Evolutionary conservation across 2,329 filamentous ascomycete genomes (phyloP).

Genomic region (Nemania sp.): DNA sequence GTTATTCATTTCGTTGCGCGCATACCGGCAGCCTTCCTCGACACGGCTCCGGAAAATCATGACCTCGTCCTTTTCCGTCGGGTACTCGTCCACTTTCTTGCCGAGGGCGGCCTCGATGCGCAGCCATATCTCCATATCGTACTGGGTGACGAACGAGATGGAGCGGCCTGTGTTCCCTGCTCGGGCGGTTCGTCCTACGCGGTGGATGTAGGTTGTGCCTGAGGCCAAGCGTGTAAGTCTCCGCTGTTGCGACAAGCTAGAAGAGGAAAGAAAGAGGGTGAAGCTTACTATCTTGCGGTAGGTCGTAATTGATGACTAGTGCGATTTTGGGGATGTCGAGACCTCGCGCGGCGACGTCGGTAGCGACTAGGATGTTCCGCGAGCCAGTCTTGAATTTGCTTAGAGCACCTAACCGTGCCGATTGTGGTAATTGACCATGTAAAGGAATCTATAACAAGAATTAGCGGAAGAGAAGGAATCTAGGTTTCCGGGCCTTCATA

Average conservation of each 20-base stretch:
- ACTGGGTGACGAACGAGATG: conserved; percentile 85
- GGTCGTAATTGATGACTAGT: conserved; percentile 79
- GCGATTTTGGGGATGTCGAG: conserved; percentile 94
- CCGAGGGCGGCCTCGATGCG: conserved; percentile 86
- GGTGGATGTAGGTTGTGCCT: conserved; percentile 68
- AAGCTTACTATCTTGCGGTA: conserved; percentile 25
- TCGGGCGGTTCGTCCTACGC: conserved; percentile 88
- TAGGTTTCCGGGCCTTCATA: not conserved
- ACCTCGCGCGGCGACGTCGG: conserved; percentile 81
- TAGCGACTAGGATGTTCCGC: conserved; percentile 90
- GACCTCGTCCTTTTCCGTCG: conserved; percentile 82
- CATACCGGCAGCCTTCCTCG: conserved; percentile 84
- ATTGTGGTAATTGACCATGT: conserved; percentile 83
- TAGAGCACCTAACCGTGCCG: conserved; percentile 84
- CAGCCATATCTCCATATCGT: conserved; percentile 76
- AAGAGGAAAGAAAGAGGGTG: not conserved
- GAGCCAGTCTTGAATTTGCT: conserved; percentile 87
- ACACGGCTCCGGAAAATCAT: conserved; percentile 83
- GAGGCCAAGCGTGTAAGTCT: not conserved
- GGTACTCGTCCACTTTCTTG: conserved; percentile 78
- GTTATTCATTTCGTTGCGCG: conserved; percentile 85
- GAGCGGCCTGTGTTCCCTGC: conserved; percentile 87
- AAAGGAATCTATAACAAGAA: not conserved
- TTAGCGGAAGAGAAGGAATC: not conserved
- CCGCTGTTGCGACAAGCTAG: not conserved